A percentile compares a stretch with the other conserved stretches of the same genome.
Evolutionary conservation across 768 basidiomycete genomes (phyloP).

Genomic region (Dentipellis sp.): DNA sequence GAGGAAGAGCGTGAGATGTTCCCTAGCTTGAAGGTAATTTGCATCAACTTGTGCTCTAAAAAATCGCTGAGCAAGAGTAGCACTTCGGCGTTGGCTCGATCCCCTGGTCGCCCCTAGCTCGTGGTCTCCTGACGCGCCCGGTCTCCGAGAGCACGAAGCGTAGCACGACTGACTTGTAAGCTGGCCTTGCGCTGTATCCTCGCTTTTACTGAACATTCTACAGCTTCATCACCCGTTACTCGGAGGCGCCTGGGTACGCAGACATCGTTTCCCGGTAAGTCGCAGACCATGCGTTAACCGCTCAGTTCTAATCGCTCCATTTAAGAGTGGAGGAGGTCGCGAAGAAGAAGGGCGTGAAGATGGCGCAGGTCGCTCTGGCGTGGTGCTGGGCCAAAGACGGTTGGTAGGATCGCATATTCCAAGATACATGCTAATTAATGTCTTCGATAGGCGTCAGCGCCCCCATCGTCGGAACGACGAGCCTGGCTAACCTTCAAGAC

Average conservation of each 20-base stretch:
- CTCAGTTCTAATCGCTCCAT: not conserved
- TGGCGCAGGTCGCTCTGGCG: constrained; percentile 31
- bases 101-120: constrained; percentile 30
- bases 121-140: constrained; percentile 20
- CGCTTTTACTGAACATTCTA: not conserved
- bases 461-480: constrained; percentile 29
- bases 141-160: constrained; percentile 12
- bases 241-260: constrained; percentile 3
- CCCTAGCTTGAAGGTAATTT: constrained; percentile 19
- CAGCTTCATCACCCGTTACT: constrained; percentile 5
- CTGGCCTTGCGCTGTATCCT: not conserved
- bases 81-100: constrained; percentile 29
- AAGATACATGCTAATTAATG: not conserved
- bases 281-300: not conserved
- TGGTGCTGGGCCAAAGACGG: constrained; percentile 22
- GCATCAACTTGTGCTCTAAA: not conserved
- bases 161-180: constrained; percentile 18
- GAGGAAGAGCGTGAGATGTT: constrained; percentile 34
- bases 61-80: constrained; percentile 1
- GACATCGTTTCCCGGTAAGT: not conserved
- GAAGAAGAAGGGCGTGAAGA: constrained; percentile 24
- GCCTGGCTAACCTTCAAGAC: constrained; percentile 23
- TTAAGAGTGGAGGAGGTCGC: constrained; percentile 26
- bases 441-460: constrained; percentile 16
- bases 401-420: constrained; percentile 5